A percentile compares a stretch with the other conserved stretches of the same genome.
Evolutionary conservation across 2,329 filamentous ascomycete species (phyloP).

Genomic region (Penicillium brevicompactum): DNA sequence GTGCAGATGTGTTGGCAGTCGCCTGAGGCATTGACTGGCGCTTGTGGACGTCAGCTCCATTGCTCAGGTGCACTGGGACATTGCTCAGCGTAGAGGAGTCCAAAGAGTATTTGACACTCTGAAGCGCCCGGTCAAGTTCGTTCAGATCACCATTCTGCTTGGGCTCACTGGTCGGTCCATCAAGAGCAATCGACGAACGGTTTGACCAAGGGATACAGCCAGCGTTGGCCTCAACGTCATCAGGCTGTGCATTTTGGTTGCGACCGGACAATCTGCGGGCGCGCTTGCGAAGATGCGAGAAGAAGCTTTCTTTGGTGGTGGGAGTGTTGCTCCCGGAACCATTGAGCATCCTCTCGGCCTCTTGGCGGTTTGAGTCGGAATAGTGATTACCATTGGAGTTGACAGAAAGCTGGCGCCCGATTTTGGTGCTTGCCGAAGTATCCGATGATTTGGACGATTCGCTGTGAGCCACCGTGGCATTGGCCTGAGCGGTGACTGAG

Average conservation of each 20-base stretch:
- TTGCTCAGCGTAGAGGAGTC: slow-evolving; percentile 47
- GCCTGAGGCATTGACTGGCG: slow-evolving; percentile 44
- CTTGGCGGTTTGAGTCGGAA: slow-evolving; percentile 82
- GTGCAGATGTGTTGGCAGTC: slow-evolving; percentile 38
- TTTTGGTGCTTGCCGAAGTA: slow-evolving; percentile 70
- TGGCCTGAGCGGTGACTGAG: slow-evolving; percentile 85
- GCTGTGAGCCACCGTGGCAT: slow-evolving; percentile 61
- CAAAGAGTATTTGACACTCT: slow-evolving; percentile 61
- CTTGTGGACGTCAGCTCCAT: slow-evolving; percentile 35
- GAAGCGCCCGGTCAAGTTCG: slow-evolving; percentile 63
- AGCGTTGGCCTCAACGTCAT: slow-evolving; percentile 90
- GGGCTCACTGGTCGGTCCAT: slow-evolving; percentile 55
- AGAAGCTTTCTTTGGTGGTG: slow-evolving; percentile 90
- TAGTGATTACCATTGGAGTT: slow-evolving; percentile 93
- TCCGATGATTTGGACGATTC: slow-evolving; percentile 41
- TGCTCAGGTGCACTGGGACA: slow-evolving; percentile 39
- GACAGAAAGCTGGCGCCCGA: slow-evolving; percentile 89
- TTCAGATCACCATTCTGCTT: slow-evolving; percentile 56
- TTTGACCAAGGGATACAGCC: slow-evolving; percentile 90
- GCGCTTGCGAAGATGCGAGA: slow-evolving; percentile 92
- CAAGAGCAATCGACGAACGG: slow-evolving; percentile 79
- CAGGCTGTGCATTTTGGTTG: slow-evolving; percentile 78
- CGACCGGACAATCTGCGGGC: slow-evolving; percentile 90
- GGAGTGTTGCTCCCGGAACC: slow-evolving; percentile 76
- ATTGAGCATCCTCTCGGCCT: slow-evolving; percentile 87